Conservation (phyloP, 2,329 filamentous ascomycete genomes). For the Alternaria longipes region DNA sequence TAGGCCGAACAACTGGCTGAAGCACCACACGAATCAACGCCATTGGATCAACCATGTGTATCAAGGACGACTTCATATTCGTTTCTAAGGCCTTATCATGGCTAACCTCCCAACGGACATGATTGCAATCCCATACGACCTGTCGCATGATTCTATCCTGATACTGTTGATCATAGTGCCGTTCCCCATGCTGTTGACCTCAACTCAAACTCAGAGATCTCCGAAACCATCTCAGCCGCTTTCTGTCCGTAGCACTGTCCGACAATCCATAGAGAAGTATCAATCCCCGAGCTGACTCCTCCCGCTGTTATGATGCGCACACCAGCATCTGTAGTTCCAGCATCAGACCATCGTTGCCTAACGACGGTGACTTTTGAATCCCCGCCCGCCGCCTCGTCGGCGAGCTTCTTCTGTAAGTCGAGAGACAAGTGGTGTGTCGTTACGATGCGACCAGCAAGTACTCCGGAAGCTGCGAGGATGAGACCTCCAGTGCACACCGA, state of each 20-base stretch:
- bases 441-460: constrained; percentile 46
- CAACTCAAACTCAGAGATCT: constrained; percentile 46
- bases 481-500: constrained; percentile 54
- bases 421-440: constrained; percentile 54
- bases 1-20: too few relatives aligned
- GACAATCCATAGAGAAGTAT: constrained; percentile 42
- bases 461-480: constrained; percentile 50
- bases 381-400: constrained; percentile 43
- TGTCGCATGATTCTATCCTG: background rate
- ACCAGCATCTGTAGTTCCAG: constrained; percentile 39
- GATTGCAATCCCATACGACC: background rate
- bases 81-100: background rate
- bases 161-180: background rate
- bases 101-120: background rate
- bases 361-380: constrained; percentile 36
- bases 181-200: constrained; percentile 25
- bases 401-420: constrained; percentile 35
- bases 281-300: constrained; percentile 46
- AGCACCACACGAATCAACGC: too few relatives aligned
- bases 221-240: constrained; percentile 32
- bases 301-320: constrained; percentile 48
- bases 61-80: background rate
- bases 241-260: constrained; percentile 39
- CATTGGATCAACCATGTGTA: too few relatives aligned
- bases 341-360: constrained; percentile 46